Conservation (phyloP, 495 filamentous ascomycete species). For the Staphylotrichum longicolle region DNA sequence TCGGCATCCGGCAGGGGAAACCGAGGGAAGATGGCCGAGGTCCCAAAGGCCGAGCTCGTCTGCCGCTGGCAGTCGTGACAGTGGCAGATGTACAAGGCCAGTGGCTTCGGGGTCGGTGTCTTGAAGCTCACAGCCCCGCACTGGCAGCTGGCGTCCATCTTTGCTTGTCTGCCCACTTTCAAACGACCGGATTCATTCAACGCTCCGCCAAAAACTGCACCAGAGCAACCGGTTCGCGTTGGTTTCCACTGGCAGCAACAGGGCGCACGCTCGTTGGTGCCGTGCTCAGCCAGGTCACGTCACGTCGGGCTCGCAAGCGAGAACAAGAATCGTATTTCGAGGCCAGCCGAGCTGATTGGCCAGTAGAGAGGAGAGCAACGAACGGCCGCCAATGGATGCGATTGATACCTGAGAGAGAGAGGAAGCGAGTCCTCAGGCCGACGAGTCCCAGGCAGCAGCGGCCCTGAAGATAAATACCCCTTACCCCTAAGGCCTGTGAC, state of each 20-base stretch:
- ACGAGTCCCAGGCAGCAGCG: neutral
- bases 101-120: constrained; percentile 54
- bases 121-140: constrained; percentile 62
- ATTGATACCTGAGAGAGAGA: neutral
- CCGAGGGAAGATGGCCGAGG: constrained; percentile 63
- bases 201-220: too few species aligned
- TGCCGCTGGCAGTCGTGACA: constrained; percentile 65
- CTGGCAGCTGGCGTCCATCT: constrained; percentile 59
- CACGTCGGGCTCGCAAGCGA: neutral
- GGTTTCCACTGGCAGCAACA: constrained; percentile 12
- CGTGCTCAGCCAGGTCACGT: neutral
- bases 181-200: too few species aligned
- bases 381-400: too few species aligned
- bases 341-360: too few species aligned
- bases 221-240: constrained; percentile 8
- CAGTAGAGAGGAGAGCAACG: neutral
- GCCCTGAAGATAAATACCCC: constrained; percentile 11
- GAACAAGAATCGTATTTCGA: too few species aligned
- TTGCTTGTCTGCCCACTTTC: neutral
- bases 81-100: constrained; percentile 66
- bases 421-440: constrained; percentile 4
- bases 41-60: constrained; percentile 65
- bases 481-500: constrained; percentile 3
- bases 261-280: neutral
- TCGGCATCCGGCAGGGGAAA: constrained; percentile 51